These are phyloP conservation scores for Galeopsis tetrahit DNA, from an alignment of 257 asterid genomes.

Conservation along the genomic window DNA sequence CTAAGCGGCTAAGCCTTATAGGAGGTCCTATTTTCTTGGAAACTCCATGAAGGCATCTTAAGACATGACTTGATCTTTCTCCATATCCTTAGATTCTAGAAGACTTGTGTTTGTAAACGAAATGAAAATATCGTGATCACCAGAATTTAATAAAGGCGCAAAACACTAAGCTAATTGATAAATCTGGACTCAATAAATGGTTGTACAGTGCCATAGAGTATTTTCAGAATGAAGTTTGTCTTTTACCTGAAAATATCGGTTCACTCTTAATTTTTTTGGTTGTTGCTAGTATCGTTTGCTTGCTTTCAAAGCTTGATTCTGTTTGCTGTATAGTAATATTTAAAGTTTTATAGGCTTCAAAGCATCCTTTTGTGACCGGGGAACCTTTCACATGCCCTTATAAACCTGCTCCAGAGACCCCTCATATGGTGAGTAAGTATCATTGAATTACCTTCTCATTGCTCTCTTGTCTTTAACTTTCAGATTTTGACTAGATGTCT, in stretches of 20 bases:
- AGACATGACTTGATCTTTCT: constrained; percentile 8
- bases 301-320: constrained; percentile 28
- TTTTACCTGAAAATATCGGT: constrained; percentile 6
- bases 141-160: neutral
- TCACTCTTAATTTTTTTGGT: constrained; percentile 1
- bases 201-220: constrained; percentile 11
- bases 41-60: constrained; percentile 17
- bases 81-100: constrained; percentile 7
- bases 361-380: constrained; percentile 98
- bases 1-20: constrained; percentile 6
- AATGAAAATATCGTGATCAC: constrained; percentile 14
- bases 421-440: constrained; percentile 76
- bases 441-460: constrained; percentile 29
- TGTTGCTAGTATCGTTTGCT: constrained; percentile 4
- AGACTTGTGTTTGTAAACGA: neutral
- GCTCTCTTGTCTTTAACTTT: constrained; percentile 17
- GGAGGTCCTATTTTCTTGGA: neutral
- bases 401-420: constrained; percentile 88
- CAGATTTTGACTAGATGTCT: neutral
- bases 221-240: neutral
- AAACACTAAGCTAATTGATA: constrained; percentile 12
- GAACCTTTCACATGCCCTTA: constrained; percentile 91
- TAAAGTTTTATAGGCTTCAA: constrained; percentile 71
- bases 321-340: constrained; percentile 27
- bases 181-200: constrained; percentile 1